A percentile compares a stretch with the other conserved stretches of the same genome.
Conservation (phyloP, 1,284 basidiomycete species). For the Tylopilus sp. region DNA sequence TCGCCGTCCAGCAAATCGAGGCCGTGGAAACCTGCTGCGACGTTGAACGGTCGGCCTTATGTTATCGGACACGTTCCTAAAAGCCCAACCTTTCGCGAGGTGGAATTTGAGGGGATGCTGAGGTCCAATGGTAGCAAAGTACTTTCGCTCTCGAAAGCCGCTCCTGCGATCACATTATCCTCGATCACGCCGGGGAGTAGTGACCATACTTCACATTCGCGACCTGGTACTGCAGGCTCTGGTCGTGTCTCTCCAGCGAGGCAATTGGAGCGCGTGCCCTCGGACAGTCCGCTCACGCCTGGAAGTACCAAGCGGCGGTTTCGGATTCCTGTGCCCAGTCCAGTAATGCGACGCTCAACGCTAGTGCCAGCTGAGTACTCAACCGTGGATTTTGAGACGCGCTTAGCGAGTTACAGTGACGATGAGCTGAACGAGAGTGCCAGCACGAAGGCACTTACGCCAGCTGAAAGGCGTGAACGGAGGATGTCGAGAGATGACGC, state of each 20-base stretch:
- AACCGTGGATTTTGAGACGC: conserved; percentile 72
- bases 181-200: conserved; percentile 17
- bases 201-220: conserved; percentile 19
- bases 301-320: conserved; percentile 44
- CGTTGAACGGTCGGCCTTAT: conserved; percentile 73
- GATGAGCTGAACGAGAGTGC: conserved; percentile 45
- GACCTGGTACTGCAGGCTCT: conserved; percentile 27
- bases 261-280: conserved; percentile 26
- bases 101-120: conserved; percentile 78
- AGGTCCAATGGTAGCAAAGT: conserved; percentile 60
- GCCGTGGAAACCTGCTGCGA: conserved; percentile 74
- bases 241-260: conserved; percentile 16
- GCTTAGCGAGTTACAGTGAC: conserved; percentile 62
- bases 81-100: conserved; percentile 59
- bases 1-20: conserved; percentile 43
- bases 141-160: conserved; percentile 43
- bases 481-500: conserved; percentile 64
- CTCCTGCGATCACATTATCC: conserved; percentile 25
- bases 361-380: conserved; percentile 65
- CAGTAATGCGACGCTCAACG: conserved; percentile 44
- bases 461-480: conserved; percentile 46
- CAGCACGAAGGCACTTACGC: conserved; percentile 24
- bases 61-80: conserved; percentile 64
- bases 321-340: conserved; percentile 53
- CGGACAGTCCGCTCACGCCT: conserved; percentile 32